phyloP scores from a whole-genome alignment of 768 basidiomycete genomes.

The Trametes cingulata region DNA sequence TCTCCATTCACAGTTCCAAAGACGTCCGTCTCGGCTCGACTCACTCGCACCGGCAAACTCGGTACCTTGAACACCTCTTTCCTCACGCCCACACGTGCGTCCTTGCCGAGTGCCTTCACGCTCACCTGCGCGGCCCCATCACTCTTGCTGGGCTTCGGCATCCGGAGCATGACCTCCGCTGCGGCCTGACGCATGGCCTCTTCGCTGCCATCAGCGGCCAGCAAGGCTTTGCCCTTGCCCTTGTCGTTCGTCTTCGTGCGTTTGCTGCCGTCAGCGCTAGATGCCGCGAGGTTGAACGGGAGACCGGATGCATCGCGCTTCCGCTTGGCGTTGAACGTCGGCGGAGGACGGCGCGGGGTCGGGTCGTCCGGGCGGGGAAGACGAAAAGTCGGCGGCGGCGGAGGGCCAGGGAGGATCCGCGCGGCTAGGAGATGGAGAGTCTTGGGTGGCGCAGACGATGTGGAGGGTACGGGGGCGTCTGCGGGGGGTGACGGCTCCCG shows the following conservation, averaged over 20 bases:
- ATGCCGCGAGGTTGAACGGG: neutral
- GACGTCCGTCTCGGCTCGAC: conserved; percentile 23
- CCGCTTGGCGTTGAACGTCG: conserved; percentile 27
- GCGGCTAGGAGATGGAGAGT: conserved; percentile 54
- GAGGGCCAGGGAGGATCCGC: conserved; percentile 50
- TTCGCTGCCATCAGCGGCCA: conserved; percentile 21
- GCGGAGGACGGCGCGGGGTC: conserved; percentile 69
- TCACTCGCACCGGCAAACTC: conserved; percentile 18
- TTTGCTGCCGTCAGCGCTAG: conserved; percentile 26
- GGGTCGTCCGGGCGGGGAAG: conserved; percentile 76
- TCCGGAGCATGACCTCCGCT: conserved; percentile 39
- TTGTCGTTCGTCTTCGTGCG: conserved; percentile 16
- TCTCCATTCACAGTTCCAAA: conserved; percentile 34
- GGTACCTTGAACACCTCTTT: conserved; percentile 30
- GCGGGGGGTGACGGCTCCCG: conserved; percentile 10
- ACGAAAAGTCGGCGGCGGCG: conserved; percentile 36
- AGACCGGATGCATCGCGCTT: conserved; percentile 25
- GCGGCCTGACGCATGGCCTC: conserved; percentile 35
- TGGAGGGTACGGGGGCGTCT: conserved; percentile 23
- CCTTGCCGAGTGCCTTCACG: conserved; percentile 17
- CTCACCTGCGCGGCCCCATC: conserved; percentile 14
- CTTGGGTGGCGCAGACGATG: conserved; percentile 25
- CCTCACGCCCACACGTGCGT: conserved; percentile 11
- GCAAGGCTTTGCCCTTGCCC: conserved; percentile 22
- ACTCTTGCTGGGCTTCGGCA: conserved; percentile 33